Base-by-base conservation (phyloP, 1,139 yeast genomes). In the Eremothecium gossypii region DNA sequence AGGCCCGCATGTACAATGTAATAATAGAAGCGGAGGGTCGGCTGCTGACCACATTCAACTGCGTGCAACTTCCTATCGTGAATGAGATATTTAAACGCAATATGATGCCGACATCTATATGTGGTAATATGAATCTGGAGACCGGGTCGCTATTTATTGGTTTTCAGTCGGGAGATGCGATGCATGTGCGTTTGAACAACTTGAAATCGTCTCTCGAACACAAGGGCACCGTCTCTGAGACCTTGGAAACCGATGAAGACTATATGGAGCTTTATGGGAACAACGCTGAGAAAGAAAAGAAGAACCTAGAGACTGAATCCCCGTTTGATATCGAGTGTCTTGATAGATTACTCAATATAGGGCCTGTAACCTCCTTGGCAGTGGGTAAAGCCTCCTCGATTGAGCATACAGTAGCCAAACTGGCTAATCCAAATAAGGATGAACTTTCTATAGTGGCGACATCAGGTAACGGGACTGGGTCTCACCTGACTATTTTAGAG, bases 321-420 rank as follows among this genome's bases (percentile, higher is more conserved):
- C 62, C 63, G 4, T 64, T 64, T 38, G 66, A 66, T 39, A 73
- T 77, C 41, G 60, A 63, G 11, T 51, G 68, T 9, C 66, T 73
- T 34, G 95, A 86, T 50, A 64, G 65, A 3, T 63, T 89, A 20
- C 57, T 71, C 2, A 83, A 81, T 52, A 70, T 76, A 51, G 96
- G 96, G 0, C 95, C 96, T 0, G 68, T 84, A 9, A 71, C 85
- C 2, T 76, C 79, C 38, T 72, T 87, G 49, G 72, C 87, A 0
- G 57, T 81, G 33, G 95, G 93, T 0, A 67, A 71, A 42, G 70
- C 74, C 31, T 45, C 61, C n/a, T 71, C 86, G 0, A 69, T 74
- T 1, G 79, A 77, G 27, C 67, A 67, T 38, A 73, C 69, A 47
- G 66, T 74, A 29, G 74, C 79, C 44, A 84, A 85, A 41, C 67